A percentile compares a stretch with the other conserved stretches of the same genome.
Conservation (phyloP, 163 green algal genomes). For the Scenedesmus sp. region DNA sequence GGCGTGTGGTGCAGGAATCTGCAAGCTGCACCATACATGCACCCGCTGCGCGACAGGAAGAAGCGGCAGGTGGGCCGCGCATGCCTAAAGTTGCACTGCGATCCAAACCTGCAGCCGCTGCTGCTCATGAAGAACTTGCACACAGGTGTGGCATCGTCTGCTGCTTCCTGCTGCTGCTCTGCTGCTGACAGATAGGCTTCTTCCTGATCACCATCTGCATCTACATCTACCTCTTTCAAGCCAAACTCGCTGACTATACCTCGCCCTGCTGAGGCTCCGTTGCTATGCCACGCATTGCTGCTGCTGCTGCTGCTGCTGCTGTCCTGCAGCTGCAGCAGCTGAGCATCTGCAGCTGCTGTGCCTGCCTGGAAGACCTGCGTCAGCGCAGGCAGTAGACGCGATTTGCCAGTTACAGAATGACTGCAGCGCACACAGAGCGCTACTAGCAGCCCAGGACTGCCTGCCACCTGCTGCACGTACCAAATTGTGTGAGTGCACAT, state of each 20-base stretch:
- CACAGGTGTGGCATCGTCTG: not conserved
- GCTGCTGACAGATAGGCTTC: not conserved
- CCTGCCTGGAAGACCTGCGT: constrained; percentile 19
- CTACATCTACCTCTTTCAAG: constrained; percentile 25
- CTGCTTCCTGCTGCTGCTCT: not conserved
- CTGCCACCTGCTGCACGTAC: too few species aligned
- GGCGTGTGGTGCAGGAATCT: constrained; percentile 15
- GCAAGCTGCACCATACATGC: constrained; percentile 24
- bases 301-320: not conserved
- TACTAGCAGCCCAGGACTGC: not conserved
- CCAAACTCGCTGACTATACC: not conserved
- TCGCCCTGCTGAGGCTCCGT: not conserved
- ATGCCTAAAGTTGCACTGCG: constrained; percentile 20
- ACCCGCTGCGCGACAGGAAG: constrained; percentile 8
- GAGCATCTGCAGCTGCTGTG: constrained; percentile 11
- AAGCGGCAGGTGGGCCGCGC: constrained; percentile 25
- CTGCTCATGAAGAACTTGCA: constrained; percentile 13
- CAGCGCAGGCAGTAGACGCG: not conserved
- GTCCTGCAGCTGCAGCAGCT: not conserved
- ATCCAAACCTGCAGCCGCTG: constrained; percentile 24
- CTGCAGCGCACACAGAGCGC: too few species aligned
- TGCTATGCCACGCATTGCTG: not conserved
- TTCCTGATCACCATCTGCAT: not conserved
- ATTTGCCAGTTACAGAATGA: not conserved
- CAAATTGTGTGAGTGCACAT: too few species aligned